Conservation (phyloP, 2,329 filamentous ascomycete genomes). For the Penicillium sp. region DNA sequence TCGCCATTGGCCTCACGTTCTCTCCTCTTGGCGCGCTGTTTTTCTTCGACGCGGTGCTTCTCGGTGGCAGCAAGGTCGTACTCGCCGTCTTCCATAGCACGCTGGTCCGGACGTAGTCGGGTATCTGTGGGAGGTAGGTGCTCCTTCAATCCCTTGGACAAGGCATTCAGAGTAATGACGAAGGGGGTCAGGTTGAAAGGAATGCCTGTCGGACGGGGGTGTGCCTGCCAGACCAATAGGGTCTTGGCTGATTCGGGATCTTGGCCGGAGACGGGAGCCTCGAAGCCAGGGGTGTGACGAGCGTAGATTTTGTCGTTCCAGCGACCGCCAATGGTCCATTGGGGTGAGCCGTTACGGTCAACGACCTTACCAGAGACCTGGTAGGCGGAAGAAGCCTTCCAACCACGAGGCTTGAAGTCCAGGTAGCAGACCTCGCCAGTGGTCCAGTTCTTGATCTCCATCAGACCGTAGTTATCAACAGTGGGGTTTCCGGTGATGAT, state of each 20-base stretch:
- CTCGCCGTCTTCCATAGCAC: slow-evolving; percentile 98
- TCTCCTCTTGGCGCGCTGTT: slow-evolving; percentile 77
- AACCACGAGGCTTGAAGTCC: slow-evolving; percentile 94
- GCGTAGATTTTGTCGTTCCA: slow-evolving; percentile 99
- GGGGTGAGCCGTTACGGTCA: slow-evolving; percentile 77
- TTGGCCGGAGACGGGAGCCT: slow-evolving; percentile 64
- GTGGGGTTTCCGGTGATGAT: slow-evolving; percentile 97
- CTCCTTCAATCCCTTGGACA: slow-evolving; percentile 78
- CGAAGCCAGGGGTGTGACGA: slow-evolving; percentile 87
- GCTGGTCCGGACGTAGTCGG: slow-evolving; percentile 88
- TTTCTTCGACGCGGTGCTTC: slow-evolving; percentile 94
- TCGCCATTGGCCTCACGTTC: slow-evolving; percentile 77
- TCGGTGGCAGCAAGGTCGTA: slow-evolving; percentile 92
- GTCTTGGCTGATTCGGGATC: slow-evolving; percentile 70
- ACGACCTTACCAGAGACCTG: slow-evolving; percentile 86
- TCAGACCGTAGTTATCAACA: slow-evolving; percentile 96
- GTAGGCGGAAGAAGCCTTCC: slow-evolving; percentile 92
- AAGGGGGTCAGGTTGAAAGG: slow-evolving; percentile 98
- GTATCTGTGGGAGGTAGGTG: slow-evolving; percentile 92
- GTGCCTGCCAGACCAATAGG: slow-evolving; percentile 91
- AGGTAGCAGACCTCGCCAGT: slow-evolving; percentile 89
- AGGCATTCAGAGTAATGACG: slow-evolving; percentile 89
- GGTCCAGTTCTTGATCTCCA: slow-evolving; percentile 97
- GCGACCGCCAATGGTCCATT: slow-evolving; percentile 87
- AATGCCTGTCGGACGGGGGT: slow-evolving; percentile 78